phyloP scores from a whole-genome alignment of 2,329 filamentous ascomycete species.

The Zymoseptoria tritici region DNA sequence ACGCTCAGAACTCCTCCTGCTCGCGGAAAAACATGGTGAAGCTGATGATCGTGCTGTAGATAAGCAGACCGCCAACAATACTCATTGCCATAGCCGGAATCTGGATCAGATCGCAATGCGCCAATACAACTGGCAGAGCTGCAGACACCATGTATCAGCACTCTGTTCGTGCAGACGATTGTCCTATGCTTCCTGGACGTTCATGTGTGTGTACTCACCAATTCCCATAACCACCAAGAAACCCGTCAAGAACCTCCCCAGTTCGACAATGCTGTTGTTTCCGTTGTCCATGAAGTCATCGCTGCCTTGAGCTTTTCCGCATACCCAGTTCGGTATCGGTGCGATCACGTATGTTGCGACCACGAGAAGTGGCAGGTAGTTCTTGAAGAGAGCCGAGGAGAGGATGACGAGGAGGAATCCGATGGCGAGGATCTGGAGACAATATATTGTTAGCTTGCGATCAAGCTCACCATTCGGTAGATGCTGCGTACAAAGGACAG shows the following conservation, averaged over 20 bases:
- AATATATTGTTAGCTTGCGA: slow-evolving; percentile 2
- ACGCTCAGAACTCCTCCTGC: slow-evolving; percentile 76
- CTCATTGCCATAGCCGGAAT: slow-evolving; percentile 91
- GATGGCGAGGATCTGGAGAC: slow-evolving; percentile 72
- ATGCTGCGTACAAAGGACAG: slow-evolving; percentile 73
- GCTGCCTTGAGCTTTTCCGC: slow-evolving; percentile 74
- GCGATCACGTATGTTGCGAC: slow-evolving; percentile 93
- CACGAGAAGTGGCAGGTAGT: slow-evolving; percentile 91
- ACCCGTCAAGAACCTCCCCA: slow-evolving; percentile 88
- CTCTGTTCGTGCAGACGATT: not conserved
- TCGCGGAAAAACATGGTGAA: slow-evolving; percentile 98
- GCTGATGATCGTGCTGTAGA: slow-evolving; percentile 96
- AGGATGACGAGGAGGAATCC: slow-evolving; percentile 98
- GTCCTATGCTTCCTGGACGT: not conserved
- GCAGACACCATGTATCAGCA: slow-evolving; percentile 8
- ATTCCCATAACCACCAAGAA: slow-evolving; percentile 97
- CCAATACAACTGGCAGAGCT: slow-evolving; percentile 84
- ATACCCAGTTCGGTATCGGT: slow-evolving; percentile 94
- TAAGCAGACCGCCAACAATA: slow-evolving; percentile 81
- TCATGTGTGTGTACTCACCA: slow-evolving; percentile 52
- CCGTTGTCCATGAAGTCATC: slow-evolving; percentile 93
- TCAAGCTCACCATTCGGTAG: not conserved
- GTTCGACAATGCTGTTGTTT: slow-evolving; percentile 77
- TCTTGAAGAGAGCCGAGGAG: slow-evolving; percentile 88
- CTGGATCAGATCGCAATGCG: slow-evolving; percentile 76